Conservation (phyloP, 1,284 basidiomycete genomes). For the Tylopilus sp. region DNA sequence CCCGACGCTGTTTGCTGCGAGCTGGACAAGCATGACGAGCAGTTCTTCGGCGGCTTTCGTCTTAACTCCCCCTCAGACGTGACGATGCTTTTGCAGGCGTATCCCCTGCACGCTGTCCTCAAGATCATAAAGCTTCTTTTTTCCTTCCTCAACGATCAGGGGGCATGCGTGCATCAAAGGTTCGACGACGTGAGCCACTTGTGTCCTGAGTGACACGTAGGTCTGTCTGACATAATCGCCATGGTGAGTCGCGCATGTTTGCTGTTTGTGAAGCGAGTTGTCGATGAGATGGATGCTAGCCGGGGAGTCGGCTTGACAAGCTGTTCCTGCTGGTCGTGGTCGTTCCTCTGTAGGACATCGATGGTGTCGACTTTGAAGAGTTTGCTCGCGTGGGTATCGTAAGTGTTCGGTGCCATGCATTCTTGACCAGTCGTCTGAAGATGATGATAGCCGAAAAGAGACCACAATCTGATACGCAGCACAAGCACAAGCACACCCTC, state of each 20-base stretch:
- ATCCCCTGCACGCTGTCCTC: constrained; percentile 7
- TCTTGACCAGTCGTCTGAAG: too few relatives aligned
- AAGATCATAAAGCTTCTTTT: constrained; percentile 6
- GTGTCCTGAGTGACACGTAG: constrained; percentile 2
- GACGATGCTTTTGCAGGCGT: neutral
- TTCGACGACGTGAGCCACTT: constrained; percentile 11
- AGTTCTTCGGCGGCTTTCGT: too few relatives aligned
- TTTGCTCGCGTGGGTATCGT: constrained; percentile 10
- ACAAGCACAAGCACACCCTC: neutral
- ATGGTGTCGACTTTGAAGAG: constrained; percentile 5
- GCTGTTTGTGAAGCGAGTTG: neutral
- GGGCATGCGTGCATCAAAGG: neutral
- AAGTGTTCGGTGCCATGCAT: neutral
- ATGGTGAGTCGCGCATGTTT: constrained; percentile 1
- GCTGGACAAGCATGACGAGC: too few relatives aligned
- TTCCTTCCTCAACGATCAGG: neutral
- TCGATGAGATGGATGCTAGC: constrained; percentile 7
- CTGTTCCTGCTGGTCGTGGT: constrained; percentile 9
- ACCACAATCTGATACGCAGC: constrained; percentile 1
- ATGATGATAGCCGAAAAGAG: constrained; percentile 1
- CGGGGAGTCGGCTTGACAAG: neutral
- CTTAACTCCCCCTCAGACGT: too few relatives aligned
- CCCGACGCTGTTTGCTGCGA: too few relatives aligned
- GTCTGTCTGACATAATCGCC: constrained; percentile 12
- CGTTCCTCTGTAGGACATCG: constrained; percentile 9